These are phyloP conservation scores for Epicoccum nigrum DNA, from an alignment of 2,329 filamentous ascomycete genomes.

Conservation along the genomic window DNA sequence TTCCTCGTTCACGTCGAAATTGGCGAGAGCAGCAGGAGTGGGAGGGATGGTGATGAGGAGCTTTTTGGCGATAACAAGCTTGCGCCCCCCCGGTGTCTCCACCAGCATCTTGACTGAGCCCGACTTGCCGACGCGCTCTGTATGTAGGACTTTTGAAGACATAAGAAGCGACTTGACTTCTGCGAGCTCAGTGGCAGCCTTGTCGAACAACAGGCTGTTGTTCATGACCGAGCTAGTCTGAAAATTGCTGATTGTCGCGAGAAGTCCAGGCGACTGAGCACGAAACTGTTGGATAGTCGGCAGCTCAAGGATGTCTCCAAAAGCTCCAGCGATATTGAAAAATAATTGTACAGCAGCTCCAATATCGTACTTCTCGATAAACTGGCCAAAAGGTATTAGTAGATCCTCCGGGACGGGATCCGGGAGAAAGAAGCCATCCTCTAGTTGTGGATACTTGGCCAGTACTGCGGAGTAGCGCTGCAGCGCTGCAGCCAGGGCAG, in stretches of 20 bases:
- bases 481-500: slow-evolving; percentile 17
- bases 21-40: slow-evolving; percentile 39
- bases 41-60: slow-evolving; percentile 54
- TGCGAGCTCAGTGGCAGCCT: slow-evolving; percentile 16
- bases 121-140: slow-evolving; percentile 19
- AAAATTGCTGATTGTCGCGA: slow-evolving; percentile 7
- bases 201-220: slow-evolving; percentile 31
- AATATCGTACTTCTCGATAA: slow-evolving; percentile 57
- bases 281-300: slow-evolving; percentile 46
- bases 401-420: slow-evolving; percentile 55
- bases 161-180: slow-evolving; percentile 15
- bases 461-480: slow-evolving; percentile 35
- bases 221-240: slow-evolving; percentile 24
- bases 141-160: slow-evolving; percentile 35
- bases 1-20: slow-evolving; percentile 44
- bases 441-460: slow-evolving; percentile 20
- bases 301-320: slow-evolving; percentile 50
- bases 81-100: slow-evolving; percentile 22
- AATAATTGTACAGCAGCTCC: slow-evolving; percentile 51
- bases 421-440: slow-evolving; percentile 53
- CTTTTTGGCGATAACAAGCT: slow-evolving; percentile 47
- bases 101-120: slow-evolving; percentile 17
- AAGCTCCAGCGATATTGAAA: not conserved
- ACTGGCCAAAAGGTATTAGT: slow-evolving; percentile 57
- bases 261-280: slow-evolving; percentile 5